These are phyloP conservation scores for Diddensiella caesifluorescens DNA, from an alignment of 805 yeast genomes.

Conservation along the genomic window DNA sequence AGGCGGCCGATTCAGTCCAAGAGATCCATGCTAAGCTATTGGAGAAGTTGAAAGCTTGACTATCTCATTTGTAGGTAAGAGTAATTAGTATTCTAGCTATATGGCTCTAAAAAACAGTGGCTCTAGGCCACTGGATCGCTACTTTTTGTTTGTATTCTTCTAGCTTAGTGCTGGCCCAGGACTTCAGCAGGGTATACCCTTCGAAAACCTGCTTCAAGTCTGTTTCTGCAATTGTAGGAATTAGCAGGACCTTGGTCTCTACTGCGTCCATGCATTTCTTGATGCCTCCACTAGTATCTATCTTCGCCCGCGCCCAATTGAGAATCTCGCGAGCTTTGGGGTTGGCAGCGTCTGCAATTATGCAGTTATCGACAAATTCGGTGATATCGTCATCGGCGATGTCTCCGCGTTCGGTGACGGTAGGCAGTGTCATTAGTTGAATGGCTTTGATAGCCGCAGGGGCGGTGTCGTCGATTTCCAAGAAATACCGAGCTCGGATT, in stretches of 20 bases:
- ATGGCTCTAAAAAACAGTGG: constrained; percentile 4
- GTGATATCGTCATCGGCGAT: constrained; percentile 19
- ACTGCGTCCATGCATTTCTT: constrained; percentile 4
- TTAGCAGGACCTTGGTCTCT: constrained; percentile 5
- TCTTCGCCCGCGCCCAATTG: constrained; percentile 27
- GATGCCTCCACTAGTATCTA: constrained; percentile 16
- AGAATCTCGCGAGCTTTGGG: constrained; percentile 14
- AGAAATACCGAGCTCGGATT: constrained; percentile 31
- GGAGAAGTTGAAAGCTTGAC: constrained; percentile 11
- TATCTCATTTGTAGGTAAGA: too few species aligned
- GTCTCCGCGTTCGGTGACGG: constrained; percentile 19
- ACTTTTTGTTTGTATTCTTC: constrained; percentile 6
- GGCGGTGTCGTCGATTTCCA: constrained; percentile 36
- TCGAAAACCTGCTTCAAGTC: constrained; percentile 1
- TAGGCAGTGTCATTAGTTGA: constrained; percentile 18
- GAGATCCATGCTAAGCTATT: constrained; percentile 50
- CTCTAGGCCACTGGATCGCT: constrained; percentile 1
- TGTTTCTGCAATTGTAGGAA: constrained; percentile 1
- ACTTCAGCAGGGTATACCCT: constrained; percentile 5
- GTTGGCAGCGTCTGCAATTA: constrained; percentile 17
- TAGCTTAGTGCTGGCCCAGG: constrained; percentile 6
- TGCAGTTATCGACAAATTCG: constrained; percentile 24
- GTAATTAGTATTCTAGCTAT: too few species aligned
- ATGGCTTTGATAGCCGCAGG: constrained; percentile 40
- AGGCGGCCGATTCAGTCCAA: constrained; percentile 69